Percentiles rank a stretch among this genome's conserved stretches.
These are phyloP conservation scores for Schizochytrium sp. DNA, from an alignment of 108 stramenopile genomes.

Conservation along the genomic window DNA sequence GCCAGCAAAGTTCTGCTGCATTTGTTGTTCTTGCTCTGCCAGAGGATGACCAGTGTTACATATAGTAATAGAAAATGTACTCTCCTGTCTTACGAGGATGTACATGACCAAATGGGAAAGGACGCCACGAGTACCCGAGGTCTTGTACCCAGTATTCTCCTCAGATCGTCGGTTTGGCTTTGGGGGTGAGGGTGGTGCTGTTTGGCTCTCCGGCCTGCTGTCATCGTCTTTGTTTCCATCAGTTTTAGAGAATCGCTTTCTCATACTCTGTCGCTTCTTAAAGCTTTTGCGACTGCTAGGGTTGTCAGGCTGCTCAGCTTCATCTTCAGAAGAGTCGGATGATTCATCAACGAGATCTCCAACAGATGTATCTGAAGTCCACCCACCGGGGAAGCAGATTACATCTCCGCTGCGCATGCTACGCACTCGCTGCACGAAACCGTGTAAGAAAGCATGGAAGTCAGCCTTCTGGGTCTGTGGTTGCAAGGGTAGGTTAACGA, in stretches of 20 bases:
- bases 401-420: constrained; percentile 39
- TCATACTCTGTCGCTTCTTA: neutral
- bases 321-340: constrained; percentile 47
- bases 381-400: constrained; percentile 56
- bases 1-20: neutral
- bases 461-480: neutral
- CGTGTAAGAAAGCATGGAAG: constrained; percentile 35
- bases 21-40: constrained; percentile 51
- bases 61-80: constrained; percentile 7
- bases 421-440: constrained; percentile 44
- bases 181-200: neutral
- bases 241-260: neutral
- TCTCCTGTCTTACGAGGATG: neutral
- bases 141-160: neutral
- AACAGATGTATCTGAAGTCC: constrained; percentile 1
- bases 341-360: constrained; percentile 29
- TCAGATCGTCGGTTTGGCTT: neutral
- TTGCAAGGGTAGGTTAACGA: constrained; percentile 37
- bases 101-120: constrained; percentile 52
- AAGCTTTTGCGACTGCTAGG: neutral
- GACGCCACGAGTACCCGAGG: neutral
- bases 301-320: neutral
- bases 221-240: no score
- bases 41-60: constrained; percentile 33
- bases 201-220: neutral